Conservation (phyloP, 1,284 basidiomycete species). For the Omphalotus olearius region DNA sequence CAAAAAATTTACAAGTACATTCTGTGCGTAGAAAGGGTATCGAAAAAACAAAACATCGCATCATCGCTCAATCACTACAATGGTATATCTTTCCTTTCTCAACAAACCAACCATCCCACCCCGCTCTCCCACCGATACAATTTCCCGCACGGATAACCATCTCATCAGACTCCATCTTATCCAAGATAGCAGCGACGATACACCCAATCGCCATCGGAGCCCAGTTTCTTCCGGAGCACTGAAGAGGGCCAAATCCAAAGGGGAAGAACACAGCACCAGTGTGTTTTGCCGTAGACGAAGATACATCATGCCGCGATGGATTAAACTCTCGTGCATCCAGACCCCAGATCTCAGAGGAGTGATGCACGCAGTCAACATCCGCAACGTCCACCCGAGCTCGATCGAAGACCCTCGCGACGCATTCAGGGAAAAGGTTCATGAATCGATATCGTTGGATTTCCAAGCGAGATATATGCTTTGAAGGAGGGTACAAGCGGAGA, state of each 20-base stretch:
- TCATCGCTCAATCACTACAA: too few relatives aligned
- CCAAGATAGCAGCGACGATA: constrained; percentile 37
- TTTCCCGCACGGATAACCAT: constrained; percentile 27
- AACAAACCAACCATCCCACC: constrained; percentile 36
- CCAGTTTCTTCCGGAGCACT: constrained; percentile 43
- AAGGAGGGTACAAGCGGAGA: constrained; percentile 44
- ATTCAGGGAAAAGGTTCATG: constrained; percentile 10
- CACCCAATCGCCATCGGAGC: constrained; percentile 44
- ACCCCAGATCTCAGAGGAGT: constrained; percentile 34
- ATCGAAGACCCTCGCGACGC: constrained; percentile 11
- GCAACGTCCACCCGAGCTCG: constrained; percentile 24
- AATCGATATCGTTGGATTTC: constrained; percentile 3
- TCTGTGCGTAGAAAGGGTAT: too few relatives aligned
- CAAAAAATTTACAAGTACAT: too few relatives aligned
- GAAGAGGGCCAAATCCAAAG: constrained; percentile 40
- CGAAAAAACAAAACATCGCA: too few relatives aligned
- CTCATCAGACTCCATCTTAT: constrained; percentile 23
- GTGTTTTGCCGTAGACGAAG: constrained; percentile 13
- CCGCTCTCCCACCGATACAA: constrained; percentile 33
- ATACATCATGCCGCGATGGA: constrained; percentile 34
- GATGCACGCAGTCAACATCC: constrained; percentile 40
- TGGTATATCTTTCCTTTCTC: too few relatives aligned
- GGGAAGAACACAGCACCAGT: constrained; percentile 28
- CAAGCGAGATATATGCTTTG: constrained; percentile 34
- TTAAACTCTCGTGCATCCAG: constrained; percentile 33